Percentiles rank a stretch among this genome's conserved stretches.
phyloP scores from a whole-genome alignment of 768 basidiomycete genomes.

The Tubosaeta sp. region DNA sequence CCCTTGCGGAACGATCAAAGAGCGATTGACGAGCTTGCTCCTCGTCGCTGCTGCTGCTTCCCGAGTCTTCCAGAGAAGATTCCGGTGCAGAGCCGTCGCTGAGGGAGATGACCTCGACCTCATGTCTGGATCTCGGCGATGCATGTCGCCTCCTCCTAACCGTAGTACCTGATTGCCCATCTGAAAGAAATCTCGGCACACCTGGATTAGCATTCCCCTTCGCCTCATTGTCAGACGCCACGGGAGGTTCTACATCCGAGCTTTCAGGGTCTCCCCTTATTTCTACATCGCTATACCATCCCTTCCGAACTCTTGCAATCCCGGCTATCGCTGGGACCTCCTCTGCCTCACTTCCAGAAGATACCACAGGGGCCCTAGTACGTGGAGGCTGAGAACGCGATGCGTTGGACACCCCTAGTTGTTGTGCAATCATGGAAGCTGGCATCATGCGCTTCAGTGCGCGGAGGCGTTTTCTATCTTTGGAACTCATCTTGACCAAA shows the following conservation, averaged over 20 bases:
- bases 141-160: conserved; percentile 20
- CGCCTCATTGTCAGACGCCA: not conserved
- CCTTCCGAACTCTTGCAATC: conserved; percentile 41
- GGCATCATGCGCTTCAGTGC: conserved; percentile 51
- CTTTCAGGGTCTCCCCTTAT: conserved; percentile 66
- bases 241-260: conserved; percentile 35
- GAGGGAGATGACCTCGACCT: conserved; percentile 21
- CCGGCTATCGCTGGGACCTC: conserved; percentile 47
- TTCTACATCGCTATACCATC: conserved; percentile 33
- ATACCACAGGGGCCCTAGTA: conserved; percentile 5
- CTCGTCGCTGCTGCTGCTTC: conserved; percentile 23
- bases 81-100: conserved; percentile 11
- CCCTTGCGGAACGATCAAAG: conserved; percentile 18
- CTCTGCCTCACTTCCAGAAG: conserved; percentile 31
- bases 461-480: conserved; percentile 35
- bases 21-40: conserved; percentile 35
- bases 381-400: conserved; percentile 10
- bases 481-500: conserved; percentile 20
- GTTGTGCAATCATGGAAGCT: conserved; percentile 43
- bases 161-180: conserved; percentile 13
- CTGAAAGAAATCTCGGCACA: conserved; percentile 9
- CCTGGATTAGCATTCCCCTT: not conserved
- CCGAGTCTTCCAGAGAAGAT: conserved; percentile 14
- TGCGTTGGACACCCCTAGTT: conserved; percentile 18
- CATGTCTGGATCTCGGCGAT: not conserved